phyloP scores from a whole-genome alignment of 2,329 filamentous ascomycete species.

The Davidsoniella australis region DNA sequence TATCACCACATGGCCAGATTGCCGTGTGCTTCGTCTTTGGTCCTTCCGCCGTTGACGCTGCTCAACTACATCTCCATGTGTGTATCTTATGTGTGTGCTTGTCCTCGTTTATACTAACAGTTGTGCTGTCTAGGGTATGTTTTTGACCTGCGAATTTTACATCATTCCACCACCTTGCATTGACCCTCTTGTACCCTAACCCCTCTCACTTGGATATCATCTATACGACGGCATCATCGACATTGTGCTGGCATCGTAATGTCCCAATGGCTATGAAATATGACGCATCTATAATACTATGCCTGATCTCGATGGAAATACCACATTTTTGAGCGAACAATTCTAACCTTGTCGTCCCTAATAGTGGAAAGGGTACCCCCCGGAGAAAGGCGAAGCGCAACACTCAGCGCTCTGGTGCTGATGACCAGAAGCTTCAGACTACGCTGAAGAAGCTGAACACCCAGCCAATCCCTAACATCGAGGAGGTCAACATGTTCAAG shows the following conservation, averaged over 20 bases:
- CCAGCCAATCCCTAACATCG: conserved; percentile 96
- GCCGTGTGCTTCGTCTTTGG: neutral
- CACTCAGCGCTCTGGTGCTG: conserved; percentile 76
- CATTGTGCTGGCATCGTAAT: neutral
- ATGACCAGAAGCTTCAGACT: conserved; percentile 99
- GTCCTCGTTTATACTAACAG: conserved; percentile 13
- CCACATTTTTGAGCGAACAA: conserved; percentile 10
- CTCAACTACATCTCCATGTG: too few relatives aligned
- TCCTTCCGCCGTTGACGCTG: neutral
- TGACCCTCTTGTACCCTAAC: conserved; percentile 4
- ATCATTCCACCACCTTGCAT: neutral
- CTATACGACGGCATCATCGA: neutral
- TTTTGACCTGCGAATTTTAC: neutral
- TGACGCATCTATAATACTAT: neutral
- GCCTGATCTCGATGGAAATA: too few relatives aligned
- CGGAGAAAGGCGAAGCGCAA: conserved; percentile 97
- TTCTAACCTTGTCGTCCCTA: conserved; percentile 9
- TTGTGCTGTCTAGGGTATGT: conserved; percentile 12
- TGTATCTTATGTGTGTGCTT: conserved; percentile 10
- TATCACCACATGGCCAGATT: neutral
- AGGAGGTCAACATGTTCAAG: conserved; percentile 99
- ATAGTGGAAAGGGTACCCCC: conserved; percentile 89
- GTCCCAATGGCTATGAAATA: conserved; percentile 7
- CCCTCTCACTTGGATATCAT: neutral
- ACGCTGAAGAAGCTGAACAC: conserved; percentile 99